phyloP scores from a whole-genome alignment of 257 asterid genomes.

The Scutellaria galericulata region DNA sequence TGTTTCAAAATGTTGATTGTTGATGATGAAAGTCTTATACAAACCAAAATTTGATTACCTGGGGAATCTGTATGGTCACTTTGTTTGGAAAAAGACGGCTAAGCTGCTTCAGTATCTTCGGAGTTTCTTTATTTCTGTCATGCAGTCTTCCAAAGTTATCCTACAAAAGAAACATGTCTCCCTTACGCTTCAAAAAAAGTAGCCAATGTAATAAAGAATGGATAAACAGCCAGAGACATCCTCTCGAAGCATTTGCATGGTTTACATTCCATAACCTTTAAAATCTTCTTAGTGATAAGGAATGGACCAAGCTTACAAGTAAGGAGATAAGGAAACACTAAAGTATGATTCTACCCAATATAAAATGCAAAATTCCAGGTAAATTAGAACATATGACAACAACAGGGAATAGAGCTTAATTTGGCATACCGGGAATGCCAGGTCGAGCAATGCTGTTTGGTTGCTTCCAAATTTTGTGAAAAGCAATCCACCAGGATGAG shows the following conservation, averaged over 20 bases:
- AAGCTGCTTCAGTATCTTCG: constrained; percentile 84
- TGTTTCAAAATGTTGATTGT: constrained; percentile 3
- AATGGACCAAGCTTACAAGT: background rate
- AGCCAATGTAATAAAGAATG: constrained; percentile 1
- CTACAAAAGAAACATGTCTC: constrained; percentile 42
- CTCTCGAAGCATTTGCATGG: background rate
- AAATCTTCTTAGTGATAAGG: constrained; percentile 13
- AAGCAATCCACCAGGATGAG: constrained; percentile 83
- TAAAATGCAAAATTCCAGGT: constrained; percentile 14
- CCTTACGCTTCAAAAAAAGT: constrained; percentile 16
- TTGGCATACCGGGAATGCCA: constrained; percentile 80
- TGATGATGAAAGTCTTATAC: constrained; percentile 11
- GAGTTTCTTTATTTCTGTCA: constrained; percentile 86
- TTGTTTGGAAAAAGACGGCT: constrained; percentile 91
- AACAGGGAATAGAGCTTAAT: background rate
- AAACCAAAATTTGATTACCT: constrained; percentile 55
- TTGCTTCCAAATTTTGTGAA: constrained; percentile 87
- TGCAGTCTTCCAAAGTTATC: constrained; percentile 79
- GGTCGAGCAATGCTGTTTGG: constrained; percentile 93
- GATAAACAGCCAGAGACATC: background rate
- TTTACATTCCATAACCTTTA: constrained; percentile 18
- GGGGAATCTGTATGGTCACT: constrained; percentile 88
- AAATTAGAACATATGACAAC: background rate
- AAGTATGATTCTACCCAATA: background rate
- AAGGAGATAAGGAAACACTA: constrained; percentile 1